Base-by-base conservation (phyloP, 768 basidiomycete species). In the Suillus clintonianus region DNA sequence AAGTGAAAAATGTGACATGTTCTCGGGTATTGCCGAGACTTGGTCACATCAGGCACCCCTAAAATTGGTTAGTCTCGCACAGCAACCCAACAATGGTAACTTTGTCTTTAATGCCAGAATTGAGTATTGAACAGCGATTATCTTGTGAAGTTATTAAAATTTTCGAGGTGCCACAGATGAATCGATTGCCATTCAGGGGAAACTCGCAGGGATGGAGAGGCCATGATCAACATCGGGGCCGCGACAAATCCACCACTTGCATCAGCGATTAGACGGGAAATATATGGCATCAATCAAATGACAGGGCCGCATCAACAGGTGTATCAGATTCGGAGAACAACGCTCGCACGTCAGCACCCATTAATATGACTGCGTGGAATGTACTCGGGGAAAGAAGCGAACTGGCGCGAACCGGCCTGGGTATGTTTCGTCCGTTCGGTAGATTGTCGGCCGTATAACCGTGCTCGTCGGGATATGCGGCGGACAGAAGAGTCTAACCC, bases 291-390 rank as follows among this genome's bases (percentile, higher is more conserved):
- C 24, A 48, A 45, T n/a, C 1, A 14, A 14, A 34, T 34, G 15
- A 37, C 19, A 32, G 5, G 3, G 51, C 30, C 51, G 5, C 50
- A 22, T 42, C 47, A 36, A 60, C 22, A 55, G 42, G 62, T 60
- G 55, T 47, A 54, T 65, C 62, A 61, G 74, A 74, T 74, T 74
- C 69, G 59, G 71, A 76, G 75, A 70, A 76, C 74, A 64, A 68
- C 72, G 72, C 76, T 75, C 73, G 70, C 74, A 77, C 73, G 58
- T 64, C 61, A 64, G 68, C 61, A 37, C 61, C 43, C 30, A 37
- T 22, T 50, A 4, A 27, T 48, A 19, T 50, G 14, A 30, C 10
- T 42, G 39, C 50, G 54, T 51, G 55, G 34, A 8, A 39, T 22
- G 4, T 22, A 62, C 63, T 69, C 62, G 61, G 67, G 58, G 62